A percentile compares a stretch with the other conserved stretches of the same genome.
phyloP scores from a whole-genome alignment of 306 rosid genomes.

The Rosa persica region DNA sequence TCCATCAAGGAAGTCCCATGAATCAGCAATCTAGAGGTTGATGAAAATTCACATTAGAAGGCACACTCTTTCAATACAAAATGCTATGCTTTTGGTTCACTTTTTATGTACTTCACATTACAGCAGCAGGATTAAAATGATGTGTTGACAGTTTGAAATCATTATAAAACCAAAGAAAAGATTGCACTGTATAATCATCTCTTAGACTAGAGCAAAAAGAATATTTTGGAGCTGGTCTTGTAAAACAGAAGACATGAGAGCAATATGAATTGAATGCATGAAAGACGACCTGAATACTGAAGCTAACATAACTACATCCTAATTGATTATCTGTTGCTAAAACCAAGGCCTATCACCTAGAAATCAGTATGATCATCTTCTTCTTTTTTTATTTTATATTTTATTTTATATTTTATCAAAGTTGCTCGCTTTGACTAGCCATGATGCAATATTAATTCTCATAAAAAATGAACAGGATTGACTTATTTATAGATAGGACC shows the following conservation, averaged over 20 bases:
- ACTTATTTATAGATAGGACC: background rate
- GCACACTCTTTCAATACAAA: background rate
- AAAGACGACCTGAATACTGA: background rate
- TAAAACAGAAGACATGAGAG: background rate
- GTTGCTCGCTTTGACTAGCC: background rate
- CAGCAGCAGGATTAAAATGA: background rate
- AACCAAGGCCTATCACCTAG: background rate
- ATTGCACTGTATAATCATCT: background rate
- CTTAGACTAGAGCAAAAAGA: background rate
- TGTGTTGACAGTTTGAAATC: background rate
- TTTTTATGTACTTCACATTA: background rate
- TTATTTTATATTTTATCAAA: background rate
- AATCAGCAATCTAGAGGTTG: conserved; percentile 76
- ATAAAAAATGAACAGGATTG: background rate
- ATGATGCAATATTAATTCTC: background rate
- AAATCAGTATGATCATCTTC: background rate
- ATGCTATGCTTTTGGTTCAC: background rate
- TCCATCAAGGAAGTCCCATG: conserved; percentile 95
- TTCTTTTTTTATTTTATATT: background rate
- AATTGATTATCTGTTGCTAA: background rate
- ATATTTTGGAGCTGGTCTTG: background rate
- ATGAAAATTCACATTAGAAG: conserved; percentile 15
- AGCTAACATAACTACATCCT: background rate
- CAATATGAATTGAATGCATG: conserved; percentile 1
- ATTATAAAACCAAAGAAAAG: background rate